A percentile compares a stretch with the other conserved stretches of the same genome.
These are phyloP conservation scores for Sequoia sempervirens DNA, from an alignment of 75 land plant genomes.

Conservation along the genomic window DNA sequence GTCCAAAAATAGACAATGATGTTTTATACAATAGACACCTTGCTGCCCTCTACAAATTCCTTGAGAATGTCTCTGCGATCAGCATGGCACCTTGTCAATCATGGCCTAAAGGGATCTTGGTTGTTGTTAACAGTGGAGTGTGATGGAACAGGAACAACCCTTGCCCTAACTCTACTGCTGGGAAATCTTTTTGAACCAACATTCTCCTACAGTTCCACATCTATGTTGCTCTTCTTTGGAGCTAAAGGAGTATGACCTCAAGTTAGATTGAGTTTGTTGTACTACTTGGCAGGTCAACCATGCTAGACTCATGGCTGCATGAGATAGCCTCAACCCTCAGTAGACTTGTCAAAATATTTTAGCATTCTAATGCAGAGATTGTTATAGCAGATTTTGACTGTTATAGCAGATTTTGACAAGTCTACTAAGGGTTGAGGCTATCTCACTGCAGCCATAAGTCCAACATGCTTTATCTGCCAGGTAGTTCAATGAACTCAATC, in stretches of 20 bases:
- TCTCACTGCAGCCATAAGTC: conserved; percentile 2
- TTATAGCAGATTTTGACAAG: neutral
- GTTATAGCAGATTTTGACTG: too few species aligned
- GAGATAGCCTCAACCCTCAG: neutral
- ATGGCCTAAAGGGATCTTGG: neutral
- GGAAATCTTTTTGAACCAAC: neutral
- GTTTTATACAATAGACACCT: conserved; percentile 1
- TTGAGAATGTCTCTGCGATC: conserved; percentile 15
- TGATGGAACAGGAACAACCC: conserved; percentile 9
- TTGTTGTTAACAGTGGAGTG: neutral
- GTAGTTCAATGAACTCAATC: conserved; percentile 4
- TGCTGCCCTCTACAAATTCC: conserved; percentile 10
- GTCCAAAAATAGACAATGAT: neutral
- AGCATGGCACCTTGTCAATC: conserved; percentile 17
- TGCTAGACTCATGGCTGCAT: conserved; percentile 7
- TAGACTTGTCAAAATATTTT: neutral
- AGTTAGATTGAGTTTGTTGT: neutral
- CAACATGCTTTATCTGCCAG: conserved; percentile 6
- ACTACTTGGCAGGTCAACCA: conserved; percentile 5
- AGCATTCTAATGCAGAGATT: neutral
- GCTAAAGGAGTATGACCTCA: conserved; percentile 7
- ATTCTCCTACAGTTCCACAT: neutral
- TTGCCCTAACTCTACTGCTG: neutral
- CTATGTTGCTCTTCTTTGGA: conserved; percentile 8
- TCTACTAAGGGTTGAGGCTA: neutral